Conservation (phyloP, 345 rosid species). For the Mercurialis annua region DNA sequence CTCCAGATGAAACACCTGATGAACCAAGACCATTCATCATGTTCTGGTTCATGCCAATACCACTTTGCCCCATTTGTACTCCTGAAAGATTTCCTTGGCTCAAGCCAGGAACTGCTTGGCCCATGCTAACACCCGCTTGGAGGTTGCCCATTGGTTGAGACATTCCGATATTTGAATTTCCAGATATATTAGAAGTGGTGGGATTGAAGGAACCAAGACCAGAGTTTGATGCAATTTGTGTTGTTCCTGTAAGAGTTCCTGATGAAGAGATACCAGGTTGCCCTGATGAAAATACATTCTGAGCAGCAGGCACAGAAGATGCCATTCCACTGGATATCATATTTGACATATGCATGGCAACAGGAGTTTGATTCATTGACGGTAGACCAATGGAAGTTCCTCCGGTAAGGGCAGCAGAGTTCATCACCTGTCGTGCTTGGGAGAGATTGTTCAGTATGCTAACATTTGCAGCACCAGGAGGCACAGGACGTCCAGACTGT, state of each 20-base stretch:
- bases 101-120: constrained; percentile 57
- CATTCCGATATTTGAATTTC: constrained; percentile 64
- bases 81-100: constrained; percentile 82
- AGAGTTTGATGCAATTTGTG: constrained; percentile 59
- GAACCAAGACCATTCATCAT: constrained; percentile 70
- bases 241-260: constrained; percentile 58
- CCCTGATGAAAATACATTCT: constrained; percentile 69
- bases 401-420: constrained; percentile 77
- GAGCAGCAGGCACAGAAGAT: constrained; percentile 76
- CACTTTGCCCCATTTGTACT: constrained; percentile 72
- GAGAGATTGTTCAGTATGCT: constrained; percentile 85
- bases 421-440: constrained; percentile 86
- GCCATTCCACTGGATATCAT: constrained; percentile 93
- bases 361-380: constrained; percentile 73
- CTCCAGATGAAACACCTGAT: constrained; percentile 63
- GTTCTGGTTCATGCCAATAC: constrained; percentile 72
- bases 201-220: constrained; percentile 52
- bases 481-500: constrained; percentile 62
- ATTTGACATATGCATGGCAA: constrained; percentile 92
- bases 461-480: constrained; percentile 79
- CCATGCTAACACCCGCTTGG: constrained; percentile 52
- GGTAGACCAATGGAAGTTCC: constrained; percentile 78
- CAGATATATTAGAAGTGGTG: constrained; percentile 58
- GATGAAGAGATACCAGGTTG: constrained; percentile 63
- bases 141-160: constrained; percentile 61